These are phyloP conservation scores for Nevesoporus exiguus DNA, from an alignment of 768 basidiomycete species.

Conservation along the genomic window DNA sequence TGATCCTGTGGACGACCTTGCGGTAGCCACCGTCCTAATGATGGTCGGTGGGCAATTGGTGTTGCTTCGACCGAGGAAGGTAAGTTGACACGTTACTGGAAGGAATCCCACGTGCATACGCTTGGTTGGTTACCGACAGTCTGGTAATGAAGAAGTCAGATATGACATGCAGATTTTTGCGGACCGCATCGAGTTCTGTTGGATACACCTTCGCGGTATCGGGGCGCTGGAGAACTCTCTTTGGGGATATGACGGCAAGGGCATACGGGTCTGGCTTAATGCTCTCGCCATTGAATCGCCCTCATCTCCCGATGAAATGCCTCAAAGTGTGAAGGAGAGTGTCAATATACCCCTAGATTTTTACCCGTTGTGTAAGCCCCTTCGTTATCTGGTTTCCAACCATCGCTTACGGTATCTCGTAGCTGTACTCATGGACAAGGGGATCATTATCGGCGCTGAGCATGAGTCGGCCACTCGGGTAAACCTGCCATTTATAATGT, in stretches of 20 bases:
- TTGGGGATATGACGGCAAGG: slow-evolving; percentile 93
- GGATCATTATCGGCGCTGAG: slow-evolving; percentile 95
- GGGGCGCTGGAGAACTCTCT: slow-evolving; percentile 93
- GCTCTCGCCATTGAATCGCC: slow-evolving; percentile 83
- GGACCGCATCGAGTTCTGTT: slow-evolving; percentile 96
- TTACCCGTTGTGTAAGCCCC: slow-evolving; percentile 81
- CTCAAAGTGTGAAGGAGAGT: slow-evolving; percentile 79
- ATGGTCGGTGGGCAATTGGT: slow-evolving; percentile 91
- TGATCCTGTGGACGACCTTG: slow-evolving; percentile 88
- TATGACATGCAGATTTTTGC: slow-evolving; percentile 98
- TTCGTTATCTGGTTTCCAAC: not conserved
- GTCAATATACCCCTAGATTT: slow-evolving; percentile 91
- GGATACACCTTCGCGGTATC: slow-evolving; percentile 95
- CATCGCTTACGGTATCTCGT: slow-evolving; percentile 5
- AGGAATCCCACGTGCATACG: not conserved
- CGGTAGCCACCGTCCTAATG: slow-evolving; percentile 93
- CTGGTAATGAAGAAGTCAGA: slow-evolving; percentile 83
- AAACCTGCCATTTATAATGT: slow-evolving; percentile 85
- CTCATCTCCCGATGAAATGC: slow-evolving; percentile 34
- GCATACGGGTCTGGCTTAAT: slow-evolving; percentile 92
- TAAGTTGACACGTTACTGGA: slow-evolving; percentile 26
- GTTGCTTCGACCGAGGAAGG: slow-evolving; percentile 85
- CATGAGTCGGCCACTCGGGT: slow-evolving; percentile 75
- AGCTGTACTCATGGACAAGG: slow-evolving; percentile 99
- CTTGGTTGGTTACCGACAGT: slow-evolving; percentile 40